These are phyloP conservation scores for Fusarium continuum DNA, from an alignment of 2,329 filamentous ascomycete genomes.

Conservation along the genomic window DNA sequence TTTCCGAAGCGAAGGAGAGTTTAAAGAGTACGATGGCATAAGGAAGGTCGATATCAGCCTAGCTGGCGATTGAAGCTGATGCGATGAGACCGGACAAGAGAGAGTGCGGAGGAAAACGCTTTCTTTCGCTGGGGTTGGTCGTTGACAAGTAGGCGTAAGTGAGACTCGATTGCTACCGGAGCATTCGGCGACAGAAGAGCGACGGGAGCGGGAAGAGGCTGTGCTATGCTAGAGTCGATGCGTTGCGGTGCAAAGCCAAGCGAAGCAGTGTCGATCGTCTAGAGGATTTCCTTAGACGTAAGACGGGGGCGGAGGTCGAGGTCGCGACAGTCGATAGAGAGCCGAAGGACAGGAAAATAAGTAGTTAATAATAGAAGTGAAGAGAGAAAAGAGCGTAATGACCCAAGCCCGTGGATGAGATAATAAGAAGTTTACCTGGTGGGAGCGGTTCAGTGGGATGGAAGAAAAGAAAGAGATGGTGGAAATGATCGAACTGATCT, in stretches of 20 bases:
- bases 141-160: slow-evolving; percentile 6
- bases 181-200: slow-evolving; percentile 37
- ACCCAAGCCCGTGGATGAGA: slow-evolving; percentile 31
- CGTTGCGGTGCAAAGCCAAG: slow-evolving; percentile 19
- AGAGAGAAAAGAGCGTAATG: slow-evolving; percentile 41
- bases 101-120: slow-evolving; percentile 10
- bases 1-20: slow-evolving; percentile 80
- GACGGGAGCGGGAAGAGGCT: slow-evolving; percentile 20
- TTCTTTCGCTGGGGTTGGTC: slow-evolving; percentile 22
- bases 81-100: slow-evolving; percentile 7
- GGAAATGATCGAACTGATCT: slow-evolving; percentile 35
- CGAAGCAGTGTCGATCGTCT: slow-evolving; percentile 31
- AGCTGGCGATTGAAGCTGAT: slow-evolving; percentile 16
- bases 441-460: slow-evolving; percentile 31
- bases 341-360: slow-evolving; percentile 36
- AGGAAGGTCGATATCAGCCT: slow-evolving; percentile 47
- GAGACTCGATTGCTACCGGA: slow-evolving; percentile 44
- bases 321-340: slow-evolving; percentile 18
- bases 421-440: slow-evolving; percentile 14
- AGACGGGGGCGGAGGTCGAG: slow-evolving; percentile 11
- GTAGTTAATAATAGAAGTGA: slow-evolving; percentile 23
- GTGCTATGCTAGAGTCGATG: slow-evolving; percentile 22
- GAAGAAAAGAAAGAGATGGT: slow-evolving; percentile 26
- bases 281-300: slow-evolving; percentile 19
- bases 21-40: slow-evolving; percentile 79